Evolutionary conservation across 2,329 filamentous ascomycete species (phyloP).

Genomic region (Periconia sp.): DNA sequence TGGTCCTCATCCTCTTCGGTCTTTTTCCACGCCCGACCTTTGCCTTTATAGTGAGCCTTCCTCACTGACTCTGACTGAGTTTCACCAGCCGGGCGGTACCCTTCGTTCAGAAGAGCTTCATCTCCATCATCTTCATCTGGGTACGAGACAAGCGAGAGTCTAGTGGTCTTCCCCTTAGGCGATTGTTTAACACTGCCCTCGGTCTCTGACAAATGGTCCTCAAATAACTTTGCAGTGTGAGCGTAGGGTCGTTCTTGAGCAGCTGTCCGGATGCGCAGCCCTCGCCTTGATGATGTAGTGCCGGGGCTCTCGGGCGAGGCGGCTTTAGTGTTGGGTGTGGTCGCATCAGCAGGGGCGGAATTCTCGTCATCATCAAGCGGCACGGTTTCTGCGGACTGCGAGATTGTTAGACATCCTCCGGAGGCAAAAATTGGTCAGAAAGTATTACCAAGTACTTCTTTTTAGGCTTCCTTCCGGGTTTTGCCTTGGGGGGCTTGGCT

Average conservation of each 20-base stretch:
- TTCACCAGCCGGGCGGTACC: conserved; percentile 5
- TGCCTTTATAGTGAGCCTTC: conserved; percentile 35
- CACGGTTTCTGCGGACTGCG: conserved; percentile 27
- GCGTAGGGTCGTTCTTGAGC: conserved; percentile 44
- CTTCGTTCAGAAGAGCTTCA: conserved; percentile 1
- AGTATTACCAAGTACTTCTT: conserved; percentile 28
- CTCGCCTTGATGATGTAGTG: conserved; percentile 30
- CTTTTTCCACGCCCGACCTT: conserved; percentile 40
- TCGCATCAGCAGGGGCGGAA: conserved; percentile 10
- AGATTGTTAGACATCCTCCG: conserved; percentile 1
- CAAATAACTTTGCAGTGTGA: conserved; percentile 40
- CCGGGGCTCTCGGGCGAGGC: conserved; percentile 28
- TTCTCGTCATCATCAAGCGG: conserved; percentile 12
- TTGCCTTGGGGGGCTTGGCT: conserved; percentile 26
- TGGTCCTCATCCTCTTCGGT: conserved; percentile 39
- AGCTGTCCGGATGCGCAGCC: conserved; percentile 39
- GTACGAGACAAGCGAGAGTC: conserved; percentile 11
- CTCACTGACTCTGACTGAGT: not conserved
- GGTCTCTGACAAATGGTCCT: conserved; percentile 18
- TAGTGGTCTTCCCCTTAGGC: conserved; percentile 10
- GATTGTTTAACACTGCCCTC: conserved; percentile 5
- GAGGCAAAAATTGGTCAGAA: not conserved
- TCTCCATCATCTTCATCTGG: conserved; percentile 16
- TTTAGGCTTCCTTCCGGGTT: conserved; percentile 26
- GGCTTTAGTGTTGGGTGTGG: conserved; percentile 15